Evolutionary conservation across 1,284 basidiomycete genomes (phyloP).

Genomic region (Cerioporus squamosus): DNA sequence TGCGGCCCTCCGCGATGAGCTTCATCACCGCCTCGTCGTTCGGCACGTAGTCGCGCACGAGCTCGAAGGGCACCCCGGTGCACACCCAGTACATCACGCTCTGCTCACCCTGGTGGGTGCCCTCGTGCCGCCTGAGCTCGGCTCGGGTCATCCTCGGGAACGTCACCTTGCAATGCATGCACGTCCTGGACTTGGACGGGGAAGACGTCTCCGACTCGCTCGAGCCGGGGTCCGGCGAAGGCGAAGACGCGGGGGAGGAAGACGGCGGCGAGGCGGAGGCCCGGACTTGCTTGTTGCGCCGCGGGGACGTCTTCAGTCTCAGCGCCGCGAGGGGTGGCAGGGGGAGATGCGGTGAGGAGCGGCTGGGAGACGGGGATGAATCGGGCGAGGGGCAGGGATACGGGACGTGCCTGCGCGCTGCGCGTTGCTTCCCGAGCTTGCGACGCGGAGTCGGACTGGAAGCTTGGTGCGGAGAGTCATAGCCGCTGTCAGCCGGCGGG

Average conservation of each 20-base stretch:
- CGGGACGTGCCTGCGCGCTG: neutral
- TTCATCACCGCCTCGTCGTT: too few species aligned
- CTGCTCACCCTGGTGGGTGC: slow-evolving; percentile 46
- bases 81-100: slow-evolving; percentile 39
- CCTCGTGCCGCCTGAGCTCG: slow-evolving; percentile 56
- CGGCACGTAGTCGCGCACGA: slow-evolving; percentile 20
- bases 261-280: neutral
- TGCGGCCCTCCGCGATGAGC: slow-evolving; percentile 34
- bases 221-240: neutral
- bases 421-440: neutral
- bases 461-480: too few species aligned
- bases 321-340: neutral
- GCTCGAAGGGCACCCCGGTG: slow-evolving; percentile 43
- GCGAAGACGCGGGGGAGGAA: neutral
- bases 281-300: neutral
- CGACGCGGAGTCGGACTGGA: too few species aligned
- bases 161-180: slow-evolving; percentile 5
- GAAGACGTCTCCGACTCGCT: too few species aligned
- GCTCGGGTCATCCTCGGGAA: slow-evolving; percentile 40
- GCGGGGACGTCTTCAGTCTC: neutral
- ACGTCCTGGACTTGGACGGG: neutral
- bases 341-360: neutral
- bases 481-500: too few species aligned
- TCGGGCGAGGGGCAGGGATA: neutral
- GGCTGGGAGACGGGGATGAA: neutral